These are phyloP conservation scores for Alternaria burnsii DNA, from an alignment of 2,329 filamentous ascomycete species.

Conservation along the genomic window DNA sequence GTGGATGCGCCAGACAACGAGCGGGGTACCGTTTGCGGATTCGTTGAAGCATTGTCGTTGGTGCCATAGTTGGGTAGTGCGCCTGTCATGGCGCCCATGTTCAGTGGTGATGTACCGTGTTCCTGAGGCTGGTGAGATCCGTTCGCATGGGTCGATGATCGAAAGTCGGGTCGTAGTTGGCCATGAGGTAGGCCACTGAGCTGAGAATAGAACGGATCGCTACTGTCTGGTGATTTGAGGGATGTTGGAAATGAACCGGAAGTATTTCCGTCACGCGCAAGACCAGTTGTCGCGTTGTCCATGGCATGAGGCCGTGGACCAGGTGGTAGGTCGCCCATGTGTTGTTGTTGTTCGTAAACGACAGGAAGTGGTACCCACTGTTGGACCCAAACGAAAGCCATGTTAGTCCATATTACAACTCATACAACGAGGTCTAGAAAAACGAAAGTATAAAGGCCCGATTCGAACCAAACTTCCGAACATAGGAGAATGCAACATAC, in stretches of 20 bases:
- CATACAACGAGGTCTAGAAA: slow-evolving; percentile 26
- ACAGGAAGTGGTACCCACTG: slow-evolving; percentile 55
- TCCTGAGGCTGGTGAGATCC: slow-evolving; percentile 39
- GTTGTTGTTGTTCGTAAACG: slow-evolving; percentile 43
- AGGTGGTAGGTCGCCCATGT: slow-evolving; percentile 52
- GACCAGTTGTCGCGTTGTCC: slow-evolving; percentile 40
- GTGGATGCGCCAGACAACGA: slow-evolving; percentile 50
- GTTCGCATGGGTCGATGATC: slow-evolving; percentile 34
- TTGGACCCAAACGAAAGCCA: slow-evolving; percentile 54
- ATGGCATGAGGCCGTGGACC: slow-evolving; percentile 41
- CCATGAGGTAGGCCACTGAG: slow-evolving; percentile 44
- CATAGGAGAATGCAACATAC: slow-evolving; percentile 41
- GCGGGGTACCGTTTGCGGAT: slow-evolving; percentile 38
- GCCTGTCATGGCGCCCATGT: slow-evolving; percentile 49
- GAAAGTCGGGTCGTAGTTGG: slow-evolving; percentile 40
- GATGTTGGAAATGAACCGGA: slow-evolving; percentile 25
- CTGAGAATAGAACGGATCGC: slow-evolving; percentile 50
- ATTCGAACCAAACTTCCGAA: slow-evolving; percentile 13
- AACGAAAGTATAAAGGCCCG: slow-evolving; percentile 30
- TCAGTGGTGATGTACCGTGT: slow-evolving; percentile 39
- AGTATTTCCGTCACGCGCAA: slow-evolving; percentile 38
- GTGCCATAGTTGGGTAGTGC: slow-evolving; percentile 49
- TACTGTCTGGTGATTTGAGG: slow-evolving; percentile 34
- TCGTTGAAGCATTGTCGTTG: slow-evolving; percentile 26
- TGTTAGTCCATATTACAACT: slow-evolving; percentile 51